phyloP scores from a whole-genome alignment of 2,329 filamentous ascomycete genomes.

The Ascochyta clinopodiicola region DNA sequence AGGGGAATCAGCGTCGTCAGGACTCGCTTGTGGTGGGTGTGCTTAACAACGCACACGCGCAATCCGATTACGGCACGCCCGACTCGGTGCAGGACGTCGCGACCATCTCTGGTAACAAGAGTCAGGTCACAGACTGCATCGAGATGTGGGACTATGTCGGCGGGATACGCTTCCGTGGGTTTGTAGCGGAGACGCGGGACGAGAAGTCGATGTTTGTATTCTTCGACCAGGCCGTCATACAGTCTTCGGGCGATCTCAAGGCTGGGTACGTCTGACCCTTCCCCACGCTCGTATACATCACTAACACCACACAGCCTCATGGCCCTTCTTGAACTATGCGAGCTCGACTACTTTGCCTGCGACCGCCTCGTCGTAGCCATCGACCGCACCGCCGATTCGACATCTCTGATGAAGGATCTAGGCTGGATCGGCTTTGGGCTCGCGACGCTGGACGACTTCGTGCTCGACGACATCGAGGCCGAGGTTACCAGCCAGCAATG shows the following conservation, averaged over 20 bases:
- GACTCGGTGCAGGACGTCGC: slow-evolving; percentile 31
- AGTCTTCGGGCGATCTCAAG: slow-evolving; percentile 74
- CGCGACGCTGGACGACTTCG: slow-evolving; percentile 80
- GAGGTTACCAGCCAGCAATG: slow-evolving; percentile 74
- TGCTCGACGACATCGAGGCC: slow-evolving; percentile 53
- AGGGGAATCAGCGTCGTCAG: slow-evolving; percentile 78
- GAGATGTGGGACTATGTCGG: slow-evolving; percentile 87
- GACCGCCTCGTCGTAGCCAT: slow-evolving; percentile 80
- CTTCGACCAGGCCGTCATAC: slow-evolving; percentile 75
- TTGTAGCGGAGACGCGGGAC: slow-evolving; percentile 73
- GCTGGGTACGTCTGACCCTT: slow-evolving; percentile 72
- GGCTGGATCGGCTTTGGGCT: slow-evolving; percentile 94
- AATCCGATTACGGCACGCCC: slow-evolving; percentile 39
- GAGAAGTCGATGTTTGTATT: slow-evolving; percentile 85
- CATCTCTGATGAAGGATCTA: slow-evolving; percentile 76
- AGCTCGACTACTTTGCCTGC: slow-evolving; percentile 73
- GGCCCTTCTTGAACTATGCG: slow-evolving; percentile 87
- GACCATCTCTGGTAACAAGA: slow-evolving; percentile 22
- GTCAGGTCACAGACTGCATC: slow-evolving; percentile 67
- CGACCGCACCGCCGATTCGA: slow-evolving; percentile 69
- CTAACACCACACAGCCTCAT: slow-evolving; percentile 61
- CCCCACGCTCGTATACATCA: background rate
- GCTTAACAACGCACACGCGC: slow-evolving; percentile 48
- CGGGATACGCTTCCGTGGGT: slow-evolving; percentile 84
- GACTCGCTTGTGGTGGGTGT: slow-evolving; percentile 89